Evolutionary conservation across 179 eudicot genomes (phyloP).

Genomic region (Nepenthes alata): DNA sequence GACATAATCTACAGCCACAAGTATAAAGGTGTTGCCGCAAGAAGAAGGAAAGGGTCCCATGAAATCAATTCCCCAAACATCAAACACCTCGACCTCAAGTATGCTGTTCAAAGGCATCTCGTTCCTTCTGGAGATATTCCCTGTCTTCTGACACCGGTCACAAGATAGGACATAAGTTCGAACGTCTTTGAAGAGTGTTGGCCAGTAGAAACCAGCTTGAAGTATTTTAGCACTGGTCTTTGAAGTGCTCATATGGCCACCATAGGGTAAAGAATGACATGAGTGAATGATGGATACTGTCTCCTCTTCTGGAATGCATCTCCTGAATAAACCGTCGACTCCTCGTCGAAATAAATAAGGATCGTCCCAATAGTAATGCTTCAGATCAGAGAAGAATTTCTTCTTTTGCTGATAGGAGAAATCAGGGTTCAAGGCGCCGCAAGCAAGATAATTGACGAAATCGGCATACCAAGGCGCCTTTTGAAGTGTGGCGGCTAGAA

Average conservation of each 20-base stretch:
- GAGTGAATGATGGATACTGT: neutral
- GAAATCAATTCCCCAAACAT: slow-evolving; percentile 5
- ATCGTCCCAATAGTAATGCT: slow-evolving; percentile 13
- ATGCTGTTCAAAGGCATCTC: slow-evolving; percentile 4
- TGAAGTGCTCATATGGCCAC: neutral
- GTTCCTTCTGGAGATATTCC: slow-evolving; percentile 1
- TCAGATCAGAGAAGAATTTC: slow-evolving; percentile 9
- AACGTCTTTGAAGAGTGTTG: neutral
- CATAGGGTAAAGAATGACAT: neutral
- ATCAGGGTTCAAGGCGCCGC: neutral
- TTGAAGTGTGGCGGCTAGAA: neutral
- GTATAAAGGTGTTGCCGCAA: neutral
- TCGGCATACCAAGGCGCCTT: slow-evolving; percentile 7
- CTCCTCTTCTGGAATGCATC: slow-evolving; percentile 2
- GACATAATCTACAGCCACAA: neutral
- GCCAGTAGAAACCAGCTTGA: neutral
- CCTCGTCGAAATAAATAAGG: slow-evolving; percentile 3
- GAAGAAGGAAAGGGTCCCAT: slow-evolving; percentile 2
- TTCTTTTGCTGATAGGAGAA: slow-evolving; percentile 8
- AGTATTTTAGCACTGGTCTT: neutral
- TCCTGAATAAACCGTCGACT: neutral
- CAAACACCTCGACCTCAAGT: neutral
- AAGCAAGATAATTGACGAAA: neutral
- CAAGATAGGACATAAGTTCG: neutral
- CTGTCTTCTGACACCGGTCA: neutral